phyloP scores from a whole-genome alignment of 2,329 filamentous ascomycete genomes.

The Epichloe brachyelytri region DNA sequence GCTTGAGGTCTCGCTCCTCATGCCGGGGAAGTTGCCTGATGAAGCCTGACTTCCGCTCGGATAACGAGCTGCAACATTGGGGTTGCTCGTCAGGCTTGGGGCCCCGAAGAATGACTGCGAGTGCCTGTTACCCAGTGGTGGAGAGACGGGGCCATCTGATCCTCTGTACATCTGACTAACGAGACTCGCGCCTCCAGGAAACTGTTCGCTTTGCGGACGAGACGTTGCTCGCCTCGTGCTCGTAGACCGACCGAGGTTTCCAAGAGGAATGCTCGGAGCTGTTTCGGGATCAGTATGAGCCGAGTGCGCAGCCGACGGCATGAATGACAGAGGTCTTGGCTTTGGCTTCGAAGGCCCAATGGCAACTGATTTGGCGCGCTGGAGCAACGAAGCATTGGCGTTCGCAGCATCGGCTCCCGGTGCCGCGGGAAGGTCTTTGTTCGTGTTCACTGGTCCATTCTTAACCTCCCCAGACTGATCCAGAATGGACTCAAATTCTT shows the following conservation, averaged over 20 bases:
- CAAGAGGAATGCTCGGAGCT: constrained; percentile 64
- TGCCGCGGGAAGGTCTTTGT: constrained; percentile 77
- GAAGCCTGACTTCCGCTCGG: constrained; percentile 35
- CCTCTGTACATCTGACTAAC: constrained; percentile 87
- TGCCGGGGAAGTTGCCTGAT: constrained; percentile 58
- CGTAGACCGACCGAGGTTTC: constrained; percentile 37
- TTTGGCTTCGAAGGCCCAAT: constrained; percentile 34
- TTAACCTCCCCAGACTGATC: constrained; percentile 57
- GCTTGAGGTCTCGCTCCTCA: constrained; percentile 51
- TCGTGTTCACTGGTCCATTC: constrained; percentile 33
- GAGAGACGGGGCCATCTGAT: constrained; percentile 49
- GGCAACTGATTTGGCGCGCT: constrained; percentile 49
- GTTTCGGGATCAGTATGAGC: constrained; percentile 55
- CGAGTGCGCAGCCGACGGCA: constrained; percentile 29
- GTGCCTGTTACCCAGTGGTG: constrained; percentile 43
- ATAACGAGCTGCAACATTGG: constrained; percentile 35
- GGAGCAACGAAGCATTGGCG: constrained; percentile 36
- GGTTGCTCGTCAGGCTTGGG: constrained; percentile 36
- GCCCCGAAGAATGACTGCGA: constrained; percentile 51
- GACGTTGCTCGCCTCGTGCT: constrained; percentile 34
- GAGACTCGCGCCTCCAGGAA: constrained; percentile 51
- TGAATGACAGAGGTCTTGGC: constrained; percentile 44
- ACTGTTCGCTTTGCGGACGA: constrained; percentile 52
- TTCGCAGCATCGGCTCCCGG: constrained; percentile 25
- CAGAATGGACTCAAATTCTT: constrained; percentile 88